A percentile compares a stretch with the other conserved stretches of the same genome.
These are phyloP conservation scores for Zymoseptoria brevis DNA, from an alignment of 2,329 filamentous ascomycete genomes.

Conservation along the genomic window DNA sequence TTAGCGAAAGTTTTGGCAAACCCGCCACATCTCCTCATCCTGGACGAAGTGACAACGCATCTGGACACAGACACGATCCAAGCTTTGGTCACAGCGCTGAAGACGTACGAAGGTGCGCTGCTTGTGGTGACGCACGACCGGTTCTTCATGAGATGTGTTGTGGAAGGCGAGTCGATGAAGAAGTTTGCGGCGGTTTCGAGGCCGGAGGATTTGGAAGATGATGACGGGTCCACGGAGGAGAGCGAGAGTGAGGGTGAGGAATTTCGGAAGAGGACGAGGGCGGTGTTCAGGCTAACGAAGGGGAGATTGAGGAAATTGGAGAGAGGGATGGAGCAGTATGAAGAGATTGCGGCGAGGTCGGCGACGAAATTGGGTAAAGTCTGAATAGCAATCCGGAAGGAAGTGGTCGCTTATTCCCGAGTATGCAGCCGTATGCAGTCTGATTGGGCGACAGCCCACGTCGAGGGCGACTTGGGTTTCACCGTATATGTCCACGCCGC, in stretches of 20 bases:
- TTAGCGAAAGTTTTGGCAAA: constrained; percentile 62
- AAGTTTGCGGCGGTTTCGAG: constrained; percentile 7
- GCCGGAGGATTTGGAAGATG: constrained; percentile 22
- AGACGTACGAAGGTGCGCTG: constrained; percentile 63
- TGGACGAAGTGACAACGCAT: constrained; percentile 80
- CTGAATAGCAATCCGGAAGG: background rate
- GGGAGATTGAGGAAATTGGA: constrained; percentile 11
- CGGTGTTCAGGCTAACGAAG: constrained; percentile 14
- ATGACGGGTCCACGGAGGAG: constrained; percentile 1
- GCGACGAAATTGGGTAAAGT: constrained; percentile 14
- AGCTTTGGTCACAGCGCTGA: constrained; percentile 59
- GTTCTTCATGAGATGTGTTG: constrained; percentile 67
- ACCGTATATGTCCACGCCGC: background rate
- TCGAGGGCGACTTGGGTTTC: background rate
- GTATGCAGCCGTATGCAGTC: background rate
- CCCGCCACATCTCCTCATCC: constrained; percentile 62
- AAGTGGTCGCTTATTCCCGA: background rate
- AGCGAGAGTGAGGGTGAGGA: constrained; percentile 16
- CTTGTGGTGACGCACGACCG: constrained; percentile 74
- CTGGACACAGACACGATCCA: constrained; percentile 74
- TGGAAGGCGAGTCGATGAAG: constrained; percentile 49
- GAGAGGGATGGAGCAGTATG: constrained; percentile 16
- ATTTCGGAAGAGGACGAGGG: constrained; percentile 5
- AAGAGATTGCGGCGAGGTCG: constrained; percentile 14
- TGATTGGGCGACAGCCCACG: background rate